Conservation (phyloP, 1,284 basidiomycete species). For the Moniliella sp. region DNA sequence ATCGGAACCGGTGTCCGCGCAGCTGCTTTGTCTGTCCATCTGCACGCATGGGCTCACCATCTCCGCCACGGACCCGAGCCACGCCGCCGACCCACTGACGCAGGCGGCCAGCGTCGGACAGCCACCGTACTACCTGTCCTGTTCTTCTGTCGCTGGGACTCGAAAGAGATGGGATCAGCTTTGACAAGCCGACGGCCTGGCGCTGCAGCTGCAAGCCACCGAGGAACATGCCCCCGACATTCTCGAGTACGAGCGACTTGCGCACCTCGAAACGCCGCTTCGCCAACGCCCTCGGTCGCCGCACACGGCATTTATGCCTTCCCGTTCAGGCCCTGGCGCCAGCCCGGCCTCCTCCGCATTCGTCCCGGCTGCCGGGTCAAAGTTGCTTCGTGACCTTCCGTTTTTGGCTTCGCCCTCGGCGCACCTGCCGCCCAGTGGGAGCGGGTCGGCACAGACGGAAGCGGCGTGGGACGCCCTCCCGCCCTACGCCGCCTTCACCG, state of each 20-base stretch:
- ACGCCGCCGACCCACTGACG: constrained; percentile 7
- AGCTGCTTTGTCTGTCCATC: constrained; percentile 91
- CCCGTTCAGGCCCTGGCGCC: too few species aligned
- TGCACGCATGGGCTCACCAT: constrained; percentile 70
- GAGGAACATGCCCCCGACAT: constrained; percentile 12
- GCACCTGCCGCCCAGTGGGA: too few species aligned
- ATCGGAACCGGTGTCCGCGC: constrained; percentile 89
- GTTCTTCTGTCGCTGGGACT: constrained; percentile 85
- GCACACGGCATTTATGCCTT: too few species aligned
- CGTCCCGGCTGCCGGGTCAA: constrained; percentile 4
- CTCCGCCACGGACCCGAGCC: constrained; percentile 57
- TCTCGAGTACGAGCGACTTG: constrained; percentile 1
- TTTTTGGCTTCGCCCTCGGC: constrained; percentile 3
- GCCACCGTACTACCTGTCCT: constrained; percentile 71
- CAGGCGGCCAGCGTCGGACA: constrained; percentile 42
- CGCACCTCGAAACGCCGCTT: constrained; percentile 3
- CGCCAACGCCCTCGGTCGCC: too few species aligned
- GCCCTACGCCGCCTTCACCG: too few species aligned
- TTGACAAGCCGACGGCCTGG: too few species aligned
- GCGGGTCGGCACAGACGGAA: too few species aligned
- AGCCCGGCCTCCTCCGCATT: not conserved
- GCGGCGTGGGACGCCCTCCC: too few species aligned
- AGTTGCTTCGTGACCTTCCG: constrained; percentile 15
- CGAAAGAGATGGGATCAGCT: constrained; percentile 62
- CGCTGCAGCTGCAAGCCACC: constrained; percentile 5